Evolutionary conservation across 768 basidiomycete genomes (phyloP).

Genomic region (Suillus bovinus): DNA sequence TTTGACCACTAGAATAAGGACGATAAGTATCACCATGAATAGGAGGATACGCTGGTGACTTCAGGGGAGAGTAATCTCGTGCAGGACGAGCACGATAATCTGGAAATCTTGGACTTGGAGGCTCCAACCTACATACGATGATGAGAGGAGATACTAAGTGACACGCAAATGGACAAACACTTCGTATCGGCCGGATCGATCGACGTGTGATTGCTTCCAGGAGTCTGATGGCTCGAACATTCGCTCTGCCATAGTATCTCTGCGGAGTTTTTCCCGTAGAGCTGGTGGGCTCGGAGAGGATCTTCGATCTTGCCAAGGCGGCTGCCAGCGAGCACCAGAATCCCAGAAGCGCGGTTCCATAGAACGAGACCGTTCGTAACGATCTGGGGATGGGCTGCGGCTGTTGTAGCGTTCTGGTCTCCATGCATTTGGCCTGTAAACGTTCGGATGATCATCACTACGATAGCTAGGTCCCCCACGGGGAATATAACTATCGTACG

Average conservation of each 20-base stretch:
- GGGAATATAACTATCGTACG: constrained; percentile 56
- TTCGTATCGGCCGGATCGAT: constrained; percentile 43
- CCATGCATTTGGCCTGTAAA: constrained; percentile 44
- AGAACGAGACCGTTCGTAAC: constrained; percentile 42
- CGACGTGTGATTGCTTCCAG: constrained; percentile 63
- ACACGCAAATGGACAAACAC: constrained; percentile 35
- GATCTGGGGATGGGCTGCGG: constrained; percentile 55
- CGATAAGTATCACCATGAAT: constrained; percentile 52
- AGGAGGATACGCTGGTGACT: constrained; percentile 32
- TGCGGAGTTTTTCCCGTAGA: constrained; percentile 32
- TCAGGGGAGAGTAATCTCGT: constrained; percentile 40
- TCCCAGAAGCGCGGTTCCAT: constrained; percentile 50
- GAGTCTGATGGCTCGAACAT: constrained; percentile 74
- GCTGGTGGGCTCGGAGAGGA: constrained; percentile 39
- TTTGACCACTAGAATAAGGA: constrained; percentile 36
- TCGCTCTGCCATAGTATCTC: constrained; percentile 46
- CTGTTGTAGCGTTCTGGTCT: constrained; percentile 37
- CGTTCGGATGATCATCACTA: constrained; percentile 40
- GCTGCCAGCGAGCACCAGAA: constrained; percentile 43
- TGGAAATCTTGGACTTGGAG: constrained; percentile 34
- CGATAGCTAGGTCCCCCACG: constrained; percentile 37
- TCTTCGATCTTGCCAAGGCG: constrained; percentile 43
- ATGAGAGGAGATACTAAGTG: constrained; percentile 24
- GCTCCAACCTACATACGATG: constrained; percentile 25
- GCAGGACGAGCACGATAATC: constrained; percentile 36